A percentile compares a stretch with the other conserved stretches of the same genome.
phyloP scores from a whole-genome alignment of 805 yeast genomes.

The Kurtzmaniella fragi region DNA sequence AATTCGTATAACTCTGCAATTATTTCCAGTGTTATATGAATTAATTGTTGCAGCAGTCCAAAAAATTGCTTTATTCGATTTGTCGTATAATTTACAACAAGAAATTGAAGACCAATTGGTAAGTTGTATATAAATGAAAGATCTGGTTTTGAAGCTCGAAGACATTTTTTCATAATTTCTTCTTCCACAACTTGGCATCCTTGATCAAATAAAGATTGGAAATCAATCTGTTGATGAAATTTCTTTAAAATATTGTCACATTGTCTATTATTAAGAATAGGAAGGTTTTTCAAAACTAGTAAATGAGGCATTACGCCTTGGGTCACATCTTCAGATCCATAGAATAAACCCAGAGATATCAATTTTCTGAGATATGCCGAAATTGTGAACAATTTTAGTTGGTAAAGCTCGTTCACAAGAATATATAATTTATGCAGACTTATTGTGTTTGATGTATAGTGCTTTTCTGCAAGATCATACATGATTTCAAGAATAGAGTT shows the following conservation, averaged over 20 bases:
- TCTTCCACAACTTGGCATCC: conserved; percentile 27
- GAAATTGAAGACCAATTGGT: conserved; percentile 41
- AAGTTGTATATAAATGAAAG: conserved; percentile 11
- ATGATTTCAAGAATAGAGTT: conserved; percentile 37
- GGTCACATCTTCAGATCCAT: conserved; percentile 46
- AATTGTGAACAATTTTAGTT: conserved; percentile 46
- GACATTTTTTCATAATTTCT: conserved; percentile 19
- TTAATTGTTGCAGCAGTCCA: conserved; percentile 27
- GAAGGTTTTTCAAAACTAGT: conserved; percentile 52
- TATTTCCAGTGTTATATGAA: conserved; percentile 28
- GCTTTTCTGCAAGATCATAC: conserved; percentile 21
- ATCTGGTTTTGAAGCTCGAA: not conserved
- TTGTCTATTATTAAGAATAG: conserved; percentile 49
- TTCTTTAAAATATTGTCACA: conserved; percentile 51
- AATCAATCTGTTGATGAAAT: conserved; percentile 33
- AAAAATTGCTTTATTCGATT: conserved; percentile 33
- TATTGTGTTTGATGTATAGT: conserved; percentile 7
- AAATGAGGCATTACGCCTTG: conserved; percentile 41
- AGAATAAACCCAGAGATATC: conserved; percentile 82
- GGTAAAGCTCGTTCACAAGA: conserved; percentile 49
- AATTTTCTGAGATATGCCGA: conserved; percentile 72
- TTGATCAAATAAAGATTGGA: conserved; percentile 32
- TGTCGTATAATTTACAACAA: conserved; percentile 46
- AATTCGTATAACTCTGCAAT: conserved; percentile 28
- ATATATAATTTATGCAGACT: conserved; percentile 30